Evolutionary conservation across 139 green algal species (phyloP).

Genomic region (Pseudopediastrum boryanum): DNA sequence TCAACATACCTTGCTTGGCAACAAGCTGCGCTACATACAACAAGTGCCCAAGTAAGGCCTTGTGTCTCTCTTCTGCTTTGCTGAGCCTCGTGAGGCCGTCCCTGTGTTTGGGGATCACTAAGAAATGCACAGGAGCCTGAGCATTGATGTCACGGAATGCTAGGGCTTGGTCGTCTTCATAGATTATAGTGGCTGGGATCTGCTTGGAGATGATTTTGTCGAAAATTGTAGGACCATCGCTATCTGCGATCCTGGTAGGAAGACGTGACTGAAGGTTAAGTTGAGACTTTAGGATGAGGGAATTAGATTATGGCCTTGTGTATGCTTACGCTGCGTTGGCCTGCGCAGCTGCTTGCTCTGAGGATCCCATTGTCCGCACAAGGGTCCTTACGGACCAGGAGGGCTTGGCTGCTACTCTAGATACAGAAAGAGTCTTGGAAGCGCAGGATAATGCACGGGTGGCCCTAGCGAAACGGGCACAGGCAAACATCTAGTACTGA

Average conservation of each 20-base stretch:
- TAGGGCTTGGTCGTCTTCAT: slow-evolving; percentile 91
- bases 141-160: slow-evolving; percentile 95
- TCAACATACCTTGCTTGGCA: slow-evolving; percentile 76
- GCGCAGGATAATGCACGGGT: too few species aligned
- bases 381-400: too few species aligned
- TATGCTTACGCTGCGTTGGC: too few species aligned
- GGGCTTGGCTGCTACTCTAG: too few species aligned
- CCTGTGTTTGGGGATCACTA: slow-evolving; percentile 90
- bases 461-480: too few species aligned
- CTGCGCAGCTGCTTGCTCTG: too few species aligned
- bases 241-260: slow-evolving; percentile 49
- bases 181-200: slow-evolving; percentile 89
- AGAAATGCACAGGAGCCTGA: slow-evolving; percentile 89
- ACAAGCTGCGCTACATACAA: slow-evolving; percentile 80
- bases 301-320: too few species aligned
- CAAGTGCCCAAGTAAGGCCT: slow-evolving; percentile 88
- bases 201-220: slow-evolving; percentile 95
- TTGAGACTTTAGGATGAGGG: too few species aligned
- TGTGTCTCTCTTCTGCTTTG: slow-evolving; percentile 79
- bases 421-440: too few species aligned
- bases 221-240: slow-evolving; percentile 87
- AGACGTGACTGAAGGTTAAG: not conserved
- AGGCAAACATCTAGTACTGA: too few species aligned
- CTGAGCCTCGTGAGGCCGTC: slow-evolving; percentile 79
- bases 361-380: too few species aligned